These are phyloP conservation scores for Polyplosphaeria fusca DNA, from an alignment of 495 filamentous ascomycete genomes.

Conservation along the genomic window DNA sequence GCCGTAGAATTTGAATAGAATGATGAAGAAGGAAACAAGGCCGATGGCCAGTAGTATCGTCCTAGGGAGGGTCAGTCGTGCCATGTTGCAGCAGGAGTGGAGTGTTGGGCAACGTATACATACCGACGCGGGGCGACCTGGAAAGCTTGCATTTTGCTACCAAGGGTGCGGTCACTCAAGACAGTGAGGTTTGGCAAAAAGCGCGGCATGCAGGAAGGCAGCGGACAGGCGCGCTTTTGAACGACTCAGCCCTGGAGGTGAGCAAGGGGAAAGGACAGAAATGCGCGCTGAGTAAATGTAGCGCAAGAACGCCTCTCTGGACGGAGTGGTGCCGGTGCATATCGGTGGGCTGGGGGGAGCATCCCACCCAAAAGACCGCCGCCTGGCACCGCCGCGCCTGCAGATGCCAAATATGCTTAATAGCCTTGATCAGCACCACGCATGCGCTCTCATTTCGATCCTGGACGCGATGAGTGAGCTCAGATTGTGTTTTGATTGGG, in stretches of 20 bases:
- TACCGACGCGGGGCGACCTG: slow-evolving; percentile 21
- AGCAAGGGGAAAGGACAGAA: slow-evolving; percentile 6
- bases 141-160: slow-evolving; percentile 13
- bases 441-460: not conserved
- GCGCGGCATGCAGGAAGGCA: slow-evolving; percentile 10
- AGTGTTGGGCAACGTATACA: slow-evolving; percentile 1
- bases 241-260: not conserved
- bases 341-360: not conserved
- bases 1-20: slow-evolving; percentile 13
- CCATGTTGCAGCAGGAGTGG: not conserved
- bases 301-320: not conserved
- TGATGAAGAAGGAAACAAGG: slow-evolving; percentile 8
- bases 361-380: not conserved
- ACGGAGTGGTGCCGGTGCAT: not conserved
- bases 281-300: slow-evolving; percentile 3
- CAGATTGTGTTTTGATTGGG: not conserved
- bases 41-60: slow-evolving; percentile 11
- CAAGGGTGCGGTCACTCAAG: not conserved
- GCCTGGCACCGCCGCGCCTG: not conserved
- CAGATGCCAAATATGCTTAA: not conserved
- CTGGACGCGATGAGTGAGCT: not conserved
- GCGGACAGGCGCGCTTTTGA: not conserved
- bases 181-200: slow-evolving; percentile 7
- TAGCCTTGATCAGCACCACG: not conserved
- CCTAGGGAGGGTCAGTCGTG: slow-evolving; percentile 1